phyloP scores from a whole-genome alignment of 257 asterid species.

The Plantago ovata region DNA sequence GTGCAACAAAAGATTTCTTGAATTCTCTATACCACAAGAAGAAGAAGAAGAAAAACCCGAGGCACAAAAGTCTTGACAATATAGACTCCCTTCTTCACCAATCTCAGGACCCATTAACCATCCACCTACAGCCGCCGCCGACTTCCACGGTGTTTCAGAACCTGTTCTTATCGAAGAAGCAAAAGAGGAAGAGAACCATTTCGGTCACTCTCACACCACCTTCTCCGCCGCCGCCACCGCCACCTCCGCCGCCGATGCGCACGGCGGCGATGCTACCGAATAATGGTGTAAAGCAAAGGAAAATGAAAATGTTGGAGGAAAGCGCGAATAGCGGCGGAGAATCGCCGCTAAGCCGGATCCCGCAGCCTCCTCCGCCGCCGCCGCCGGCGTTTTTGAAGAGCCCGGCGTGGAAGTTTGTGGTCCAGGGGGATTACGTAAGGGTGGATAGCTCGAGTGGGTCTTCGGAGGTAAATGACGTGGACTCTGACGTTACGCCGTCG shows the following conservation, averaged over 20 bases:
- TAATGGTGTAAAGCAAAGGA: slow-evolving; percentile 23
- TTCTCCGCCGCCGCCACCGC: slow-evolving; percentile 30
- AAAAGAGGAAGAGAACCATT: slow-evolving; percentile 47
- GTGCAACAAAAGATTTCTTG: slow-evolving; percentile 66
- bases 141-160: slow-evolving; percentile 28
- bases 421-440: slow-evolving; percentile 82
- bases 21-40: slow-evolving; percentile 70
- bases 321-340: slow-evolving; percentile 60
- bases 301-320: slow-evolving; percentile 32
- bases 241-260: slow-evolving; percentile 25
- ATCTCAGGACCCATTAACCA: slow-evolving; percentile 39
- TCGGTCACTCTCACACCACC: slow-evolving; percentile 30
- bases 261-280: slow-evolving; percentile 36
- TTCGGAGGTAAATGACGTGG: slow-evolving; percentile 61
- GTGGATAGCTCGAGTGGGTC: slow-evolving; percentile 67
- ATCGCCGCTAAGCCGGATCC: slow-evolving; percentile 53
- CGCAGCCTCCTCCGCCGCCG: slow-evolving; percentile 85
- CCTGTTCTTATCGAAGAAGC: slow-evolving; percentile 59
- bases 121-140: slow-evolving; percentile 38
- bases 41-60: slow-evolving; percentile 72
- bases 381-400: slow-evolving; percentile 58
- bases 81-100: slow-evolving; percentile 60
- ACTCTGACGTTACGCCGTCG: slow-evolving; percentile 57
- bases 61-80: slow-evolving; percentile 66
- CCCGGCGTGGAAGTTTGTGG: slow-evolving; percentile 74